Base-by-base conservation (phyloP, 2,329 filamentous ascomycete genomes). In the Sporothrix luriei region DNA sequence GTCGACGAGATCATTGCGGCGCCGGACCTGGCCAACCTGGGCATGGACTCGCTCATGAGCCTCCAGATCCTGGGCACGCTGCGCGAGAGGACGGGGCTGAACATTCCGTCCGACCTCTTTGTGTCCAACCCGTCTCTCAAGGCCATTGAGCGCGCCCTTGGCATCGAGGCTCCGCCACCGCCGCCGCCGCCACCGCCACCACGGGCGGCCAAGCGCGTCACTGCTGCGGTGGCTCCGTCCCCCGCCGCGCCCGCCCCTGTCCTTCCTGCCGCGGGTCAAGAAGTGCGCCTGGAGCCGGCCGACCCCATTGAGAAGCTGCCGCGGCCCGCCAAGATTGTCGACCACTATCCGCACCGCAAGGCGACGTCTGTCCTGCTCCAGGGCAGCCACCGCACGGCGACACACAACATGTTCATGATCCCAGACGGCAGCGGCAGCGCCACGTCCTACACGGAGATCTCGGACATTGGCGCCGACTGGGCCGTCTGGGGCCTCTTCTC, bases 361-460 rank as follows among this genome's bases (percentile, higher is more conserved):
- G 85, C 79, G 73, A 80, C 76, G 21, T 82, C 80, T 0, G 78
- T 81, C 3, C 79, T 82, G 14, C 74, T 85, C 1, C 84, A 87
- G 69, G 87, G 87, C 21, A 85, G 81, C 72, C 79, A 81, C 40
- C 82, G 78, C 70, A 83, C 79, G 19, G 82, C 82, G 14, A 82
- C 78, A 16, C 81, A 80, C 73, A 80, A 82, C 57, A 78, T 85
- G n/a, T 86, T 84, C 75, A 83, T 87, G 78, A 77, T 86, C 21
- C 84, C 84, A 16, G 84, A 87, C 69, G 84, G 84, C 55, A 84
- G 83, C 67, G 89, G 80, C 76, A 83, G 86, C 68, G 88, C 89
- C 13, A 90, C 88, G n/a, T 90, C 87, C 1, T 91, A 91, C 79
- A 85, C 86, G 69, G 84, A 83, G 74, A 87, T 88, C 61, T 82